These are phyloP conservation scores for Lyophyllum decastes DNA, from an alignment of 768 basidiomycete species.

Conservation along the genomic window DNA sequence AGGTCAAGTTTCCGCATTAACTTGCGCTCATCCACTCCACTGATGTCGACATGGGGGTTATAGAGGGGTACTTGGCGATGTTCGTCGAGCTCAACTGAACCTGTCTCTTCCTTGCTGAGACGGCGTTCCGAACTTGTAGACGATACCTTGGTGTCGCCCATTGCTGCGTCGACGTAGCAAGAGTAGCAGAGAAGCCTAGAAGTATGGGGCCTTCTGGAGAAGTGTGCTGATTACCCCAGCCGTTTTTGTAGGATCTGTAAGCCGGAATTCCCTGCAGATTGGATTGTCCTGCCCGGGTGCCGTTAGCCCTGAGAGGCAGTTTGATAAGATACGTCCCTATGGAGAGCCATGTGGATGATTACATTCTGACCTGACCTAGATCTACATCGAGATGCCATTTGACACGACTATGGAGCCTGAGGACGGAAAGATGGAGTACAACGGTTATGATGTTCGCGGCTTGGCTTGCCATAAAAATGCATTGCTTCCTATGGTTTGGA, in stretches of 20 bases:
- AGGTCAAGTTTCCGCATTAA: conserved; percentile 70
- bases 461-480: neutral
- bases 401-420: conserved; percentile 4
- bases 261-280: neutral
- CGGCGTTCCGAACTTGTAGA: conserved; percentile 16
- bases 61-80: conserved; percentile 29
- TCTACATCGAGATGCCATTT: conserved; percentile 6
- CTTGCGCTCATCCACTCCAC: conserved; percentile 66
- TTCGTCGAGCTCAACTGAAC: conserved; percentile 25
- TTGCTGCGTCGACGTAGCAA: neutral
- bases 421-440: neutral
- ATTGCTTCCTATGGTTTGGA: neutral
- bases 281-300: neutral
- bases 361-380: neutral
- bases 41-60: conserved; percentile 56
- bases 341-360: conserved; percentile 1
- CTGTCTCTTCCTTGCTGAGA: conserved; percentile 30
- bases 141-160: conserved; percentile 12
- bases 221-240: neutral
- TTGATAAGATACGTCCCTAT: neutral
- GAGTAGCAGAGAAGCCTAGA: conserved; percentile 4
- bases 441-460: neutral
- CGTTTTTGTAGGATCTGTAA: conserved; percentile 6
- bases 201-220: conserved; percentile 4
- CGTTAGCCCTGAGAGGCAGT: conserved; percentile 3